Conservation (phyloP, 2,329 filamentous ascomycete species). For the Ilyonectria destructans region DNA sequence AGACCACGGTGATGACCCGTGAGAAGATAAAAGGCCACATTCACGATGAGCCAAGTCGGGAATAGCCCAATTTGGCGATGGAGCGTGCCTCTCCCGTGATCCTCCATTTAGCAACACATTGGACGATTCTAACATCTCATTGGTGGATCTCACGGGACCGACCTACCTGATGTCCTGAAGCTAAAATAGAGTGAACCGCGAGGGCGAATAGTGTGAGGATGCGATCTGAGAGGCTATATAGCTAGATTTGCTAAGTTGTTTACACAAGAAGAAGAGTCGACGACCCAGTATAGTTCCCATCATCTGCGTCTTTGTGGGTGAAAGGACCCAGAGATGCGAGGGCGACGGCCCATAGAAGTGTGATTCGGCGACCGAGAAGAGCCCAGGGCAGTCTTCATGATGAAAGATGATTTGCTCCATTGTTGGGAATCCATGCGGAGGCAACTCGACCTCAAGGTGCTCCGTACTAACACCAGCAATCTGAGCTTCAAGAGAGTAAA, state of each 20-base stretch:
- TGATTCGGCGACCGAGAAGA: not conserved
- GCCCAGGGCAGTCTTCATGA: not conserved
- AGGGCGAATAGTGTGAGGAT: not conserved
- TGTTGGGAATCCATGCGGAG: not conserved
- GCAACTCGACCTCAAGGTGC: not conserved
- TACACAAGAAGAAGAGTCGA: not conserved
- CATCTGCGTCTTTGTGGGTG: not conserved
- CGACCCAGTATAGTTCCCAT: not conserved
- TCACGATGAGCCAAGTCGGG: not conserved
- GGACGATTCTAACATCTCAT: not conserved
- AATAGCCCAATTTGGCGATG: not conserved
- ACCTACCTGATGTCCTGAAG: not conserved
- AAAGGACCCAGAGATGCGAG: not conserved
- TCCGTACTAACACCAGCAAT: not conserved
- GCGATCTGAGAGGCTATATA: not conserved
- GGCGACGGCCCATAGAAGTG: no score
- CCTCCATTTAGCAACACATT: constrained; percentile 2
- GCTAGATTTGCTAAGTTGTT: not conserved
- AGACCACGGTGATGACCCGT: not conserved
- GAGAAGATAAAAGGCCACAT: not conserved
- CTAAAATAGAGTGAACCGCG: not conserved
- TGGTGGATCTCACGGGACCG: constrained; percentile 11
- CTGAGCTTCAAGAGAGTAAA: not conserved
- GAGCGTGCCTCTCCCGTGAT: constrained; percentile 1
- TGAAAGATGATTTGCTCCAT: not conserved